Percentiles rank a stretch among this genome's conserved stretches.
These are phyloP conservation scores for Nepenthes mirabilis DNA, from an alignment of 148 eudicot genomes.

Conservation along the genomic window DNA sequence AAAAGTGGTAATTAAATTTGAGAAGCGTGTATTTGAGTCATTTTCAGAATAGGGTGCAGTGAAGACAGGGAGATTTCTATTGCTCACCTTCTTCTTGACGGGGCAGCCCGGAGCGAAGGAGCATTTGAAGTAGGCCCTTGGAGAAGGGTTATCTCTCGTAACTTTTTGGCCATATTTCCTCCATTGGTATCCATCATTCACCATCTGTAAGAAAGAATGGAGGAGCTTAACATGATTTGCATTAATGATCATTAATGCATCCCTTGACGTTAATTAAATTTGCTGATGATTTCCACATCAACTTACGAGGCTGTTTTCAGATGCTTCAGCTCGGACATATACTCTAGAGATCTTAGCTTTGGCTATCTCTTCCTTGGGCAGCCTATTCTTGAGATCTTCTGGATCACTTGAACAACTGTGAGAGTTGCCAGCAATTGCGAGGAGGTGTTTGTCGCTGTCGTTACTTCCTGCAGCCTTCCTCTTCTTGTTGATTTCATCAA, in stretches of 20 bases:
- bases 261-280: no score
- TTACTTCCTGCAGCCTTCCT: slow-evolving; percentile 29
- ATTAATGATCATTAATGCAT: no score
- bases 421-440: background rate
- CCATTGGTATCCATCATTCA: slow-evolving; percentile 46
- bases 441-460: slow-evolving; percentile 5
- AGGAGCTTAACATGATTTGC: background rate
- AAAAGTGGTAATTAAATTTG: no score
- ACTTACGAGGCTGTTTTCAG: slow-evolving; percentile 23
- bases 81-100: slow-evolving; percentile 33
- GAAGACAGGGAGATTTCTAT: no score
- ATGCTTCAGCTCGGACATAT: slow-evolving; percentile 11
- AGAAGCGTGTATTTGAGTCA: no score
- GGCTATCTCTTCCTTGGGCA: slow-evolving; percentile 14
- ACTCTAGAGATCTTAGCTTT: slow-evolving; percentile 15
- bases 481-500: slow-evolving; percentile 21
- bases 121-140: slow-evolving; percentile 40
- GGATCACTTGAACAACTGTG: slow-evolving; percentile 24
- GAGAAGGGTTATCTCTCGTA: slow-evolving; percentile 38
- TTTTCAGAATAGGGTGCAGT: no score
- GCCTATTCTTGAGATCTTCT: slow-evolving; percentile 16
- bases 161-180: slow-evolving; percentile 40
- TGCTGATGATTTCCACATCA: background rate
- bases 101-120: slow-evolving; percentile 29
- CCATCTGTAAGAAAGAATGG: slow-evolving; percentile 8